phyloP scores from a whole-genome alignment of 2,329 filamentous ascomycete genomes.

The Xylaria sp. region DNA sequence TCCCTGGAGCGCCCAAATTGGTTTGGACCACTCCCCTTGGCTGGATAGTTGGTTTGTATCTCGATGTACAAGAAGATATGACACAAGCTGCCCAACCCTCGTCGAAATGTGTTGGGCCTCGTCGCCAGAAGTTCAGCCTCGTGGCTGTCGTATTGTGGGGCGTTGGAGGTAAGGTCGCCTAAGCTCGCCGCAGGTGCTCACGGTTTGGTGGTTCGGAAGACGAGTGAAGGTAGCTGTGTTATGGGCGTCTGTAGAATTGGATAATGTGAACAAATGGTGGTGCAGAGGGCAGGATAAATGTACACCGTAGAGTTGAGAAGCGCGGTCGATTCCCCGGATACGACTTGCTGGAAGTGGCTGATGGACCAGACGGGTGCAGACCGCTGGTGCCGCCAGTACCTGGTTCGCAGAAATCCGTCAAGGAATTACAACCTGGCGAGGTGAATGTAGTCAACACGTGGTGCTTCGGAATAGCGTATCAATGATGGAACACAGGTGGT shows the following conservation, averaged over 20 bases:
- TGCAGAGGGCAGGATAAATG: conserved; percentile 24
- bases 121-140: conserved; percentile 44
- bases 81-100: conserved; percentile 25
- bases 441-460: neutral
- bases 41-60: conserved; percentile 29
- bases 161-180: conserved; percentile 21
- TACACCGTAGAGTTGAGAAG: conserved; percentile 17
- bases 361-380: conserved; percentile 48
- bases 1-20: conserved; percentile 46
- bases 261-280: conserved; percentile 6
- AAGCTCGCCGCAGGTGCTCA: conserved; percentile 30
- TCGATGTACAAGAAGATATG: conserved; percentile 37
- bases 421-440: conserved; percentile 17
- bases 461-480: conserved; percentile 16
- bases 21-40: conserved; percentile 45
- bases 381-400: conserved; percentile 45
- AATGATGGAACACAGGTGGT: conserved; percentile 5
- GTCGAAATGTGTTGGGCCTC: conserved; percentile 35
- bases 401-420: conserved; percentile 26
- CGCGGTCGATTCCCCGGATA: conserved; percentile 35
- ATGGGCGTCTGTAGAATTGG: conserved; percentile 13
- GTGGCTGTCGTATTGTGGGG: conserved; percentile 39
- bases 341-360: conserved; percentile 42
- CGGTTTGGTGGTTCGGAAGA: conserved; percentile 25
- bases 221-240: conserved; percentile 8